A percentile compares a stretch with the other conserved stretches of the same genome.
Evolutionary conservation across 163 green algal species (phyloP).

Genomic region (Scenedesmus sp.): DNA sequence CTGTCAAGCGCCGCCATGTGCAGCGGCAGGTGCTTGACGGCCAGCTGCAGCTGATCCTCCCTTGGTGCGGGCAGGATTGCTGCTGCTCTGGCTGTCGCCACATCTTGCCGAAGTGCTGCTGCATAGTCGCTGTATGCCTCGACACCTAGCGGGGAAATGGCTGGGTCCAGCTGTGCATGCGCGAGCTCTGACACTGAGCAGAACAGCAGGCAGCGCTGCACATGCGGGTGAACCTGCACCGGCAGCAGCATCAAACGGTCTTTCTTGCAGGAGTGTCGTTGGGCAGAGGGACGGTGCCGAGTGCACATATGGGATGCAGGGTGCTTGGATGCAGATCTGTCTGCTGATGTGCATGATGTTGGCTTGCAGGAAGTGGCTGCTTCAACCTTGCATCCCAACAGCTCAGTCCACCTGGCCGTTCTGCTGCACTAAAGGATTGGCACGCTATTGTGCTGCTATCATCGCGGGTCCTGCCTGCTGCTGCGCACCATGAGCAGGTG

Average conservation of each 20-base stretch:
- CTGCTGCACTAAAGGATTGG: neutral
- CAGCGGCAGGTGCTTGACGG: conserved; percentile 64
- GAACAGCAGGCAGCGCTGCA: conserved; percentile 40
- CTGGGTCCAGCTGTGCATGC: conserved; percentile 61
- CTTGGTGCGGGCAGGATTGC: conserved; percentile 24
- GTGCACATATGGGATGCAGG: neutral
- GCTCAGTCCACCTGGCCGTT: neutral
- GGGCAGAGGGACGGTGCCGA: neutral
- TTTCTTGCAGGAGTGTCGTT: neutral
- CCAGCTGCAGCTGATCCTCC: conserved; percentile 43
- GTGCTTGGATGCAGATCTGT: neutral
- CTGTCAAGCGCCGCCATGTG: conserved; percentile 62
- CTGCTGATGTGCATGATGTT: neutral
- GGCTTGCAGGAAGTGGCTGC: no score
- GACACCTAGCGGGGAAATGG: conserved; percentile 53
- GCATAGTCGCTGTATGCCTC: conserved; percentile 70
- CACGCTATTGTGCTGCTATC: neutral
- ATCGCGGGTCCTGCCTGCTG: neutral
- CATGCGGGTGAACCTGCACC: conserved; percentile 32
- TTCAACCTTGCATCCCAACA: no score
- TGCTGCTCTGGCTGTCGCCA: conserved; percentile 12
- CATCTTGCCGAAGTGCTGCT: conserved; percentile 53
- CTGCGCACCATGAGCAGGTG: conserved; percentile 57
- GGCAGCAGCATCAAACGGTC: neutral
- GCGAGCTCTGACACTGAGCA: conserved; percentile 65